Evolutionary conservation across 148 eudicot species (phyloP), one percentile per base, ranked within the genome.

Genomic region (Limonium bicolor): DNA sequence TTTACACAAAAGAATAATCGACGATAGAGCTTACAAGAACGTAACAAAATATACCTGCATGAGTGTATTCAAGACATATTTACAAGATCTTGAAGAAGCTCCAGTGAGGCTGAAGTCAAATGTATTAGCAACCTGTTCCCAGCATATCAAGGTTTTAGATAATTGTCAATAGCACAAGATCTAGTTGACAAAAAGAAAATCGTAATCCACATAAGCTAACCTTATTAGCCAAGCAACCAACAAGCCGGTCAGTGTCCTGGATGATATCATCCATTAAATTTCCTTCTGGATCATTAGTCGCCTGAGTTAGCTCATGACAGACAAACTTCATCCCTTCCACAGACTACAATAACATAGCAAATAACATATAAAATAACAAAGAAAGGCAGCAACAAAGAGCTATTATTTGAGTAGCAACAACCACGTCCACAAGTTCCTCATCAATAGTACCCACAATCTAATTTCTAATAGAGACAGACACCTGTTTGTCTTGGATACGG

Each of bases 281-380:
- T 64, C 87, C 85, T 48, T 90, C 99, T 34, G 95, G 81, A 58
- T 81, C 92, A 63, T 46, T 74, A n/a, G 68, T 69, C 33, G 78
- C 85, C 55, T 70, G 90, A 14, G 76, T 64, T 67, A 90, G 68
- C 55, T 80, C 87, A 52, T 84, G 82, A 74, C 99, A 90, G 40
- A 90, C 77, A 64, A 85, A 72, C 59, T 90, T 90, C 99, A 90
- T 90, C 49, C 99, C 99, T 76, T 85, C 99, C 36, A 85, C 95
- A 62, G 99, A 81, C 99, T 90, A 67, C 67, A 74, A 22, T 5
- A 5, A 41, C n/a, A 30, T 11, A 38, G 24, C 25, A 33, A 26
- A 4, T 8, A 43, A 1, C 2, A 27, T 17, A 14, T 3, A 5
- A 3, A 23, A 7, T 32, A 23, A n/a, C n/a, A n/a, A n/a, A n/a